These are phyloP conservation scores for Hypocreales sp. DNA, from an alignment of 2,329 filamentous ascomycete genomes.

Conservation along the genomic window DNA sequence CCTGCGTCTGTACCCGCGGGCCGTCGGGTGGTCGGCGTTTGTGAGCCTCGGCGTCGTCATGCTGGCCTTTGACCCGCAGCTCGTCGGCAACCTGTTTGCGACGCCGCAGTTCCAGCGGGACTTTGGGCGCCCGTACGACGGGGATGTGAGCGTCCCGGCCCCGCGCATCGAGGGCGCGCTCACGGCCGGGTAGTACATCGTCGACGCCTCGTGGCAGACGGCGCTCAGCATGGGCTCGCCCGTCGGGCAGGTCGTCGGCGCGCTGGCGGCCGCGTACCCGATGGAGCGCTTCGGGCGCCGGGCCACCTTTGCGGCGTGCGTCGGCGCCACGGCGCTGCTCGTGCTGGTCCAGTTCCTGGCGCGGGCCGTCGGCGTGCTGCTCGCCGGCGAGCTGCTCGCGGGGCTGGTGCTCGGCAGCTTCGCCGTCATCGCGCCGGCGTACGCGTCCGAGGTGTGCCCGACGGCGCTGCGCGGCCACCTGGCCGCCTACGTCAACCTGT, in stretches of 20 bases:
- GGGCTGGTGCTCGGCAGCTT: slow-evolving; percentile 26
- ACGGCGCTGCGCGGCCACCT: slow-evolving; percentile 23
- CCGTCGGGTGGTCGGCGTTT: slow-evolving; percentile 39
- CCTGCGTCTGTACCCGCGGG: slow-evolving; percentile 25
- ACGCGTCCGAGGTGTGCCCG: slow-evolving; percentile 28
- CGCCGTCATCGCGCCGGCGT: slow-evolving; percentile 23
- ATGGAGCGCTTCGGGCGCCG: slow-evolving; percentile 18
- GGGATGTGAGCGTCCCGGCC: slow-evolving; percentile 6
- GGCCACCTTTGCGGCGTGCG: slow-evolving; percentile 36
- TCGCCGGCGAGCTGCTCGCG: slow-evolving; percentile 30
- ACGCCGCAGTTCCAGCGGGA: slow-evolving; percentile 40
- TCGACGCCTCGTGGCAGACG: slow-evolving; percentile 28
- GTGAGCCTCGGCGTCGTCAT: slow-evolving; percentile 46
- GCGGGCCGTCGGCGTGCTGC: slow-evolving; percentile 19
- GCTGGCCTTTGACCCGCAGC: slow-evolving; percentile 48
- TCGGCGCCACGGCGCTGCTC: slow-evolving; percentile 14
- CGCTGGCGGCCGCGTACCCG: slow-evolving; percentile 30
- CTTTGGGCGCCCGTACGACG: slow-evolving; percentile 35
- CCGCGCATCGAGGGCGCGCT: slow-evolving; percentile 3
- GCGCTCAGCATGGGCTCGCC: slow-evolving; percentile 36
- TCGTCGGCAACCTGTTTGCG: slow-evolving; percentile 46
- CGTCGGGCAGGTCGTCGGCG: slow-evolving; percentile 40
- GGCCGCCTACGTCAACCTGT: slow-evolving; percentile 26
- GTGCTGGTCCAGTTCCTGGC: slow-evolving; percentile 18
- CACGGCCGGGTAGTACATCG: slow-evolving; percentile 13